phyloP scores from a whole-genome alignment of 768 basidiomycete genomes.

The Serendipita sp. region DNA sequence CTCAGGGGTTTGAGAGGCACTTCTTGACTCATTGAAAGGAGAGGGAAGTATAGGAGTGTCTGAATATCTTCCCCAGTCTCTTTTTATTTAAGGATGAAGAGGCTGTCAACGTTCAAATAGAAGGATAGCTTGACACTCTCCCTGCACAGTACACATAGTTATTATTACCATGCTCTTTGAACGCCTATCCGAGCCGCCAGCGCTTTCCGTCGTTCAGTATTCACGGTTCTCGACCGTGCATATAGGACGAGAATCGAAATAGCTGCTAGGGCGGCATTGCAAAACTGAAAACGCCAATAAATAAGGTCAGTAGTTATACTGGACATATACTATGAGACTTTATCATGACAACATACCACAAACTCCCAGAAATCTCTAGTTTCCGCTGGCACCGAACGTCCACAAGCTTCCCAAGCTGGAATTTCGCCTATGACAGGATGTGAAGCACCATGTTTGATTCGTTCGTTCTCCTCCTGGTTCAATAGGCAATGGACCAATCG shows the following conservation, averaged over 20 bases:
- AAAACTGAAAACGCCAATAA: constrained; percentile 14
- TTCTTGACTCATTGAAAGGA: not conserved
- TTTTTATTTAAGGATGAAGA: not conserved
- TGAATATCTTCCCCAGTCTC: not conserved
- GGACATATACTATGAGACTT: not conserved
- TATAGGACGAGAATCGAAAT: constrained; percentile 50
- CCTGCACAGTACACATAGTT: too few relatives aligned
- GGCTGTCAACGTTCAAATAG: not conserved
- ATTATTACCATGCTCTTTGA: not conserved
- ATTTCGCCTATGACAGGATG: constrained; percentile 23
- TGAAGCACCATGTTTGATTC: constrained; percentile 10
- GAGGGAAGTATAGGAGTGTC: not conserved
- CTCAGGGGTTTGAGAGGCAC: not conserved
- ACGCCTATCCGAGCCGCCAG: not conserved
- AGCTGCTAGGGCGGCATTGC: constrained; percentile 52
- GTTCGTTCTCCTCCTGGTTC: constrained; percentile 11
- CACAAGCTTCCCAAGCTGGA: constrained; percentile 86
- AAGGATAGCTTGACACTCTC: not conserved
- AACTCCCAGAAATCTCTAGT: constrained; percentile 85
- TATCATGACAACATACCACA: constrained; percentile 34
- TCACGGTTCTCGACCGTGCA: constrained; percentile 48
- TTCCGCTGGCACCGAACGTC: constrained; percentile 64
- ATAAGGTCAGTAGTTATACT: too few relatives aligned
- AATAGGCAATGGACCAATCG: constrained; percentile 66
- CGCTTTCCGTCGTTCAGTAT: constrained; percentile 14